Evolutionary conservation across 352 stramenopile genomes (phyloP), one percentile per base, ranked within the genome.

Genomic region (Detonula confervacea): DNA sequence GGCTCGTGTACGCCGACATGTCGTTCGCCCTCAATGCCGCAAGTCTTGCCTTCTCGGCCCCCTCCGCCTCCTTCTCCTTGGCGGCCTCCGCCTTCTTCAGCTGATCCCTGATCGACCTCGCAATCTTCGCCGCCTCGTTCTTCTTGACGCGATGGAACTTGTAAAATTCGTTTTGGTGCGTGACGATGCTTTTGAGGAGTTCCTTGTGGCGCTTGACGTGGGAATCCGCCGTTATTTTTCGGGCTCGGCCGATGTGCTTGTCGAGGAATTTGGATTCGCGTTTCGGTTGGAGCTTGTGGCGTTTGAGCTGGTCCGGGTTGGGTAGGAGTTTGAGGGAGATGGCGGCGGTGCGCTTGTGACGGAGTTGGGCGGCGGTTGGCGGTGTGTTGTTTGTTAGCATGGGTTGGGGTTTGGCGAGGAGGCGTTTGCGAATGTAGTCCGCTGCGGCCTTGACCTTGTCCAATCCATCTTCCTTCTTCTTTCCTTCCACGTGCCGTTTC

Each of bases 1-100:
- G 86, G 62, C 97, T 97, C 0, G 94, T 97, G 83, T 99, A 99
- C 0, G 96, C 96, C 57, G 98, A 94, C 96, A 99, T 99, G 86
- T 99, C 96, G 75, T 99, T 98, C 0, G 87, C 73, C 37, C 84
- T 79, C 35, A 94, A 77, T 7, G 89, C 89, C 8, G 87, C 87
- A 65, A 94, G 73, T 60, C 89, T 80, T 9, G 89, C 89, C 22
- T 80, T 76, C 44, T 94, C 89, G 9, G 83, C 83, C 24, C 65
- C 39, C 11, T 87, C 85, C 7, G 66, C 68, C 27, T 91, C 84
- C 66, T 92, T 92, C 44, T 94, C 89, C 63, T 88, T 89, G 55
- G 88, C 82, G 8, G 80, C 81, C 16, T 86, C 78, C 44, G 88
- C 84, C 66, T 92, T 91, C 39, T 87, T 79, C 3, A 87, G 67